A percentile compares a stretch with the other conserved stretches of the same genome.
These are phyloP conservation scores for Seiridium cupressi DNA, from an alignment of 2,329 filamentous ascomycete species.

Conservation along the genomic window DNA sequence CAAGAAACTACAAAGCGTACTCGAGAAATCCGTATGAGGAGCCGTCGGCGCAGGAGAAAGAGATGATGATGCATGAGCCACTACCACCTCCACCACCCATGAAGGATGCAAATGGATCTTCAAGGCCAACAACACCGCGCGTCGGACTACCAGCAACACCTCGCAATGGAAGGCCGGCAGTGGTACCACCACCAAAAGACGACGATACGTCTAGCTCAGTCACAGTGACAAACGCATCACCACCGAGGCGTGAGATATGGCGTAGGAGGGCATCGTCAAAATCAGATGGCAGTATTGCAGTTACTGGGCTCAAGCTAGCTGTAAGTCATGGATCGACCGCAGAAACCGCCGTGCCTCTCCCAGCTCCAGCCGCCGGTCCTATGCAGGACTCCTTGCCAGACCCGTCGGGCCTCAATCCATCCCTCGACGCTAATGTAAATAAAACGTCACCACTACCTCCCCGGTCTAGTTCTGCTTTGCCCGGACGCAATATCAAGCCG, in stretches of 20 bases:
- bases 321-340: constrained; percentile 51
- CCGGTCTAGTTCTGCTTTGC: not conserved
- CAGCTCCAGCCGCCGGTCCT: not conserved
- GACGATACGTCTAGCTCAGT: constrained; percentile 16
- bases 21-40: constrained; percentile 23
- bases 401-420: not conserved
- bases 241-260: constrained; percentile 39
- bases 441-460: constrained; percentile 1
- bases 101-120: constrained; percentile 22
- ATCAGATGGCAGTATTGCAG: constrained; percentile 42
- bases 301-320: constrained; percentile 47
- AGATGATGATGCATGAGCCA: constrained; percentile 18
- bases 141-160: constrained; percentile 19
- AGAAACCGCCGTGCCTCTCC: constrained; percentile 20
- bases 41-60: constrained; percentile 13
- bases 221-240: constrained; percentile 20
- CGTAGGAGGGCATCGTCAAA: constrained; percentile 48
- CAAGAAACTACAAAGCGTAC: constrained; percentile 20
- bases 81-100: constrained; percentile 27
- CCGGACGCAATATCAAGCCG: constrained; percentile 10
- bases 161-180: constrained; percentile 12
- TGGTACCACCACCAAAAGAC: constrained; percentile 9
- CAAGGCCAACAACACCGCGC: constrained; percentile 2
- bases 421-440: not conserved
- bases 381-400: not conserved